These are phyloP conservation scores for Paramyrothecium roridum DNA, from an alignment of 2,329 filamentous ascomycete genomes.

Conservation along the genomic window DNA sequence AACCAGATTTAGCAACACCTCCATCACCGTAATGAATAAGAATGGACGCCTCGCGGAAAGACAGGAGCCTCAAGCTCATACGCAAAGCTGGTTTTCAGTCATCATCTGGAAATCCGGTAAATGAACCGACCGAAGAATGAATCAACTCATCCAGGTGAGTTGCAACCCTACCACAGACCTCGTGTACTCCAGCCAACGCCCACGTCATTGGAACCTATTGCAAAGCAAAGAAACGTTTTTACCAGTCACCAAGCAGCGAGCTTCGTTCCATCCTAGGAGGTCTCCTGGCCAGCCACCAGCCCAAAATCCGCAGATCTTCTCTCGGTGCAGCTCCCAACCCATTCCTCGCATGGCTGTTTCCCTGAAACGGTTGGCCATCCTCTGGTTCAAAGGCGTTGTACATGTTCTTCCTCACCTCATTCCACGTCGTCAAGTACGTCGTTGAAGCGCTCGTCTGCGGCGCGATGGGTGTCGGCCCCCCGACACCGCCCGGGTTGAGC, in stretches of 20 bases:
- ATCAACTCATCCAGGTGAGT: too few relatives aligned
- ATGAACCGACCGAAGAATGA: too few relatives aligned
- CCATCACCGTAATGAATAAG: too few relatives aligned
- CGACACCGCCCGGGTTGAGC: slow-evolving; percentile 4
- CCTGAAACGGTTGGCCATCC: not conserved
- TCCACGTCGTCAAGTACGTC: slow-evolving; percentile 11
- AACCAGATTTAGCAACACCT: too few relatives aligned
- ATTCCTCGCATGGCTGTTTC: not conserved
- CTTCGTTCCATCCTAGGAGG: not conserved
- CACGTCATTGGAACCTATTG: not conserved
- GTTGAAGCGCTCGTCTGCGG: slow-evolving; percentile 1
- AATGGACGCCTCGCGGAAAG: too few relatives aligned
- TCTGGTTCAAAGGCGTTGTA: slow-evolving; percentile 6
- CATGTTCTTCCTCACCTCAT: slow-evolving; percentile 12
- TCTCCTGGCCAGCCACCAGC: slow-evolving; percentile 1
- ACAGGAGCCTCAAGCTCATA: too few relatives aligned
- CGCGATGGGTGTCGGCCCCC: not conserved
- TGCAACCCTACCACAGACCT: too few relatives aligned
- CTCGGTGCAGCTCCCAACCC: not conserved
- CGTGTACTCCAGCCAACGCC: too few relatives aligned
- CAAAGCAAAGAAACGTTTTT: not conserved
- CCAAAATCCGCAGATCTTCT: slow-evolving; percentile 5
- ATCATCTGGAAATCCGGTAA: too few relatives aligned
- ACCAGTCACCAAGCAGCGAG: not conserved
- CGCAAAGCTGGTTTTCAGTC: too few relatives aligned